Percentiles rank a stretch among this genome's conserved stretches.
Conservation (phyloP, 371 early-diverging fungal species). For the Mortierella sp. region DNA sequence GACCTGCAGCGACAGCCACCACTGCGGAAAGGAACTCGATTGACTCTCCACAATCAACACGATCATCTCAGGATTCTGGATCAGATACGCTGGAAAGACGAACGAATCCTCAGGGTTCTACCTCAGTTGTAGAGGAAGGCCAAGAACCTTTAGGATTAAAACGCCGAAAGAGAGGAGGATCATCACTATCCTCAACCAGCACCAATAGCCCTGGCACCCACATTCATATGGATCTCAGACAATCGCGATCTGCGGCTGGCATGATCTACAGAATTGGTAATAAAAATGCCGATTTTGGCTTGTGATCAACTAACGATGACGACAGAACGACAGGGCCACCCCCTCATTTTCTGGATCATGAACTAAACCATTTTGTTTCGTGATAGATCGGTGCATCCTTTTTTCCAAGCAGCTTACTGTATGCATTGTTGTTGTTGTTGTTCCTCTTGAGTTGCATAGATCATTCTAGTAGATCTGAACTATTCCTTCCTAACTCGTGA, state of each 20-base stretch:
- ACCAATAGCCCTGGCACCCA: background rate
- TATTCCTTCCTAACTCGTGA: background rate
- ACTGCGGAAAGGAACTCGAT: slow-evolving; percentile 7
- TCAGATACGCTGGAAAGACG: slow-evolving; percentile 3
- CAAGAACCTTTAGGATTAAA: slow-evolving; percentile 9
- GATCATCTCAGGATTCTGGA: slow-evolving; percentile 18
- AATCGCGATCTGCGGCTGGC: slow-evolving; percentile 39
- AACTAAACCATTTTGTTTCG: background rate
- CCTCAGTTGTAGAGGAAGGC: background rate
- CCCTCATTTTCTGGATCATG: background rate
- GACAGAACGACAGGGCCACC: too few species aligned
- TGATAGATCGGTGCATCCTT: slow-evolving; percentile 64
- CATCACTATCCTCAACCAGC: background rate
- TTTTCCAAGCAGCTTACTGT: slow-evolving; percentile 67
- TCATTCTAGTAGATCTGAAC: background rate
- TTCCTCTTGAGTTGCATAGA: background rate
- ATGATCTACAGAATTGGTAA: slow-evolving; percentile 54
- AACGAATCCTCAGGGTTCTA: background rate
- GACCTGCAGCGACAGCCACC: background rate
- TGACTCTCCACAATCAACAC: slow-evolving; percentile 15
- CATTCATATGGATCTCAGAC: slow-evolving; percentile 38
- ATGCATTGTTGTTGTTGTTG: slow-evolving; percentile 1
- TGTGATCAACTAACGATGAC: background rate
- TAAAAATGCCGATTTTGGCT: background rate
- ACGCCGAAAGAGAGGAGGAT: slow-evolving; percentile 27